phyloP scores from a whole-genome alignment of 345 rosid genomes.

The Lepidium didymum region DNA sequence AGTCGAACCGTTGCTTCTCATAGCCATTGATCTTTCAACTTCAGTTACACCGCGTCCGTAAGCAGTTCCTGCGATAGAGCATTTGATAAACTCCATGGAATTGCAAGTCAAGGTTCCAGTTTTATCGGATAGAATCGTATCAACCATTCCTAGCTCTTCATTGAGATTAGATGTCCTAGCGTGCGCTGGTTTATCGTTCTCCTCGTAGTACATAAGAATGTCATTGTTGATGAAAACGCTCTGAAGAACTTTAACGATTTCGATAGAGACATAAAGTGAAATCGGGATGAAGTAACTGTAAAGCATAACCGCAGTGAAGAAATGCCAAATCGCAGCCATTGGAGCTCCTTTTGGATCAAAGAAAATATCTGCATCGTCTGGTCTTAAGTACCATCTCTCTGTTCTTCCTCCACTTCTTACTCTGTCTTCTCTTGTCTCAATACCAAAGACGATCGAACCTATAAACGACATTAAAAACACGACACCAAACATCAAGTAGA shows the following conservation, averaged over 20 bases:
- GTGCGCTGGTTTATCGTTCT: constrained; percentile 76
- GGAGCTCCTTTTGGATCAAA: constrained; percentile 60
- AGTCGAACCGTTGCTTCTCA: constrained; percentile 55
- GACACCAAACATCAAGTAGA: constrained; percentile 59
- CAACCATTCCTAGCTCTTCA: constrained; percentile 97
- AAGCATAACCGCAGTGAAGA: constrained; percentile 80
- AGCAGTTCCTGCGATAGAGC: constrained; percentile 74
- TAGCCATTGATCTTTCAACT: constrained; percentile 77
- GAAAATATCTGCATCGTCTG: constrained; percentile 58
- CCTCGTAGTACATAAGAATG: constrained; percentile 74
- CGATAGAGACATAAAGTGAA: constrained; percentile 87
- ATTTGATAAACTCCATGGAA: constrained; percentile 94
- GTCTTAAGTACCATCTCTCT: constrained; percentile 97
- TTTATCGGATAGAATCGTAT: constrained; percentile 82
- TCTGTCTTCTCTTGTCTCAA: constrained; percentile 57
- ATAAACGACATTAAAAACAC: constrained; percentile 57
- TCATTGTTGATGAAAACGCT: constrained; percentile 87
- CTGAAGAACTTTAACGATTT: constrained; percentile 88
- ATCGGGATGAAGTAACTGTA: constrained; percentile 91
- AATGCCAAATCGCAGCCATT: constrained; percentile 56
- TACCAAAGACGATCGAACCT: constrained; percentile 73
- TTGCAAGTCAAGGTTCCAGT: constrained; percentile 97
- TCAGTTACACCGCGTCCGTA: constrained; percentile 86
- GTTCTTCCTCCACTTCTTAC: constrained; percentile 45
- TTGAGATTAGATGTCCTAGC: constrained; percentile 97